A percentile compares a stretch with the other conserved stretches of the same genome.
phyloP scores from a whole-genome alignment of 2,329 filamentous ascomycete species.

The Sarocladiaceae sp. region DNA sequence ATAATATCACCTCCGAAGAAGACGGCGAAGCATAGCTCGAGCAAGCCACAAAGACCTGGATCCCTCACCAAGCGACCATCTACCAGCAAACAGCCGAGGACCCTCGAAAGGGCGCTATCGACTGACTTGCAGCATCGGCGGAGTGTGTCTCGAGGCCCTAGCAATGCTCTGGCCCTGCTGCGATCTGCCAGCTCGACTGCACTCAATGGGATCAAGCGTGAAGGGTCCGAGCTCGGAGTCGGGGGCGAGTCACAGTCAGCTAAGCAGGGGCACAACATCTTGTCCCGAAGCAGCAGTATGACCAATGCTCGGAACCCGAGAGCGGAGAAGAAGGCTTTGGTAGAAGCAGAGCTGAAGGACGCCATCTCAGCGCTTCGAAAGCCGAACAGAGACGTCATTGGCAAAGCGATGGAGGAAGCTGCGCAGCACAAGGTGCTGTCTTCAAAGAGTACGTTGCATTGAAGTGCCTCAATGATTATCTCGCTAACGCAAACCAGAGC shows the following conservation, averaged over 20 bases:
- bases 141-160: slow-evolving; percentile 50
- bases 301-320: slow-evolving; percentile 49
- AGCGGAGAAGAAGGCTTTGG: slow-evolving; percentile 56
- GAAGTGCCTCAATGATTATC: too few relatives aligned
- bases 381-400: slow-evolving; percentile 66
- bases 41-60: slow-evolving; percentile 43
- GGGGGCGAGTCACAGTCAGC: neutral
- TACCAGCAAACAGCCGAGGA: slow-evolving; percentile 37
- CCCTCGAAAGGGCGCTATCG: slow-evolving; percentile 56
- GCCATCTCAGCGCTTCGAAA: slow-evolving; percentile 69
- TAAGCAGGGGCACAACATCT: slow-evolving; percentile 11
- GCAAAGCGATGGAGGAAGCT: slow-evolving; percentile 60
- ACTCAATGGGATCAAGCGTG: slow-evolving; percentile 58
- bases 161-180: slow-evolving; percentile 55
- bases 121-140: slow-evolving; percentile 49
- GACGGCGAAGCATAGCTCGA: slow-evolving; percentile 35
- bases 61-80: slow-evolving; percentile 42
- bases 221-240: slow-evolving; percentile 48
- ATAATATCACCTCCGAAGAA: slow-evolving; percentile 51
- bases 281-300: slow-evolving; percentile 39
- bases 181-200: slow-evolving; percentile 56
- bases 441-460: slow-evolving; percentile 41
- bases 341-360: slow-evolving; percentile 65
- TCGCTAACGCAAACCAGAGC: slow-evolving; percentile 29
- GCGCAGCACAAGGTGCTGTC: slow-evolving; percentile 33